Evolutionary conservation across 2,329 filamentous ascomycete genomes (phyloP).

Genomic region (Cylindrodendrum hubeiense): DNA sequence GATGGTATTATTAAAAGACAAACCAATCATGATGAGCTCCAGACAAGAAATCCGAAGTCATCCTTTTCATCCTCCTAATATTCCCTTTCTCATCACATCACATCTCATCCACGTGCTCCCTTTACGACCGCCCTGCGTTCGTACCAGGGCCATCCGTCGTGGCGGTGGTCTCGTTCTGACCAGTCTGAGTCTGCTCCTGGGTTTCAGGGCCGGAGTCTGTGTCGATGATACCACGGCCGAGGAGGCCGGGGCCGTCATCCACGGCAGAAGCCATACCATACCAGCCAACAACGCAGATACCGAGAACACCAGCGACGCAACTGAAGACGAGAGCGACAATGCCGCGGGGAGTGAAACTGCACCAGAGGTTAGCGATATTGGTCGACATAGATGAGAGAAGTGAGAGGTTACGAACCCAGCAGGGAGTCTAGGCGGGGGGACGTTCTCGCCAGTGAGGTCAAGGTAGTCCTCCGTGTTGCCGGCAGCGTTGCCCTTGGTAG

Average conservation of each 20-base stretch:
- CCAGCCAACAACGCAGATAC: conserved; percentile 74
- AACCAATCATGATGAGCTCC: background rate
- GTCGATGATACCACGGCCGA: conserved; percentile 36
- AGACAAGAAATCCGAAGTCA: background rate
- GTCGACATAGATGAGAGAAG: background rate
- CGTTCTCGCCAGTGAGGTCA: conserved; percentile 73
- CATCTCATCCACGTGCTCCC: background rate
- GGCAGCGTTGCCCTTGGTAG: conserved; percentile 78
- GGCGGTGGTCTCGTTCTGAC: conserved; percentile 6
- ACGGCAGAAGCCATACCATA: conserved; percentile 62
- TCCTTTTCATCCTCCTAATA: background rate
- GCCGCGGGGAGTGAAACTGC: conserved; percentile 75
- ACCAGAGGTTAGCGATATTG: background rate
- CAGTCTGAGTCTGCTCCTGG: background rate
- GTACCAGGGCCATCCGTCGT: conserved; percentile 1
- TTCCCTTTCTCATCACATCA: background rate
- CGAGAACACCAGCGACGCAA: conserved; percentile 75
- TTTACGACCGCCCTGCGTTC: conserved; percentile 11
- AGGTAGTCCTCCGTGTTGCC: conserved; percentile 75
- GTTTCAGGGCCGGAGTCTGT: conserved; percentile 27
- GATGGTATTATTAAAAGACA: background rate
- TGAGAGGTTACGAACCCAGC: conserved; percentile 61
- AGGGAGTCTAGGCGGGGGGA: conserved; percentile 68
- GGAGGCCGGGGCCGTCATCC: conserved; percentile 31
- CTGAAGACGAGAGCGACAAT: conserved; percentile 84